Conservation (phyloP, 73 alveolate genomes). For the Symbiodinium pilosum region DNA sequence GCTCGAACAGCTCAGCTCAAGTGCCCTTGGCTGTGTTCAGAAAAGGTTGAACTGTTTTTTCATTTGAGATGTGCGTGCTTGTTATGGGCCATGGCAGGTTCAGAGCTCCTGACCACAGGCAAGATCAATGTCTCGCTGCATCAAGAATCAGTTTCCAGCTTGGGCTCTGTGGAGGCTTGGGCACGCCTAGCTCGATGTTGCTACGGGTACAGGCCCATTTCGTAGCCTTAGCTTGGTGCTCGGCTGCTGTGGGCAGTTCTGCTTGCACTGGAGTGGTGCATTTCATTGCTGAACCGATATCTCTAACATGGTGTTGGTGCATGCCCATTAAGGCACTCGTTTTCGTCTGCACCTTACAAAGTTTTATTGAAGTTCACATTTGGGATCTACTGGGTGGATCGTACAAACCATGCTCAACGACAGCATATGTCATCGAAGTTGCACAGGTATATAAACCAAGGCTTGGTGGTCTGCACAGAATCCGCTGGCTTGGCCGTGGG, state of each 20-base stretch:
- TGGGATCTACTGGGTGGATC: too few species aligned
- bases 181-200: not conserved
- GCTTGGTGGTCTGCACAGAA: not conserved
- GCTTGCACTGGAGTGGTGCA: not conserved
- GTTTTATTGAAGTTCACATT: too few species aligned
- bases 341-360: not conserved
- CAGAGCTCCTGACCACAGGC: slow-evolving; percentile 7
- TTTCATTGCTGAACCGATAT: not conserved
- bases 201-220: not conserved
- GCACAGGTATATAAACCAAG: too few species aligned
- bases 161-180: not conserved
- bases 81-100: not conserved
- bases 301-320: not conserved
- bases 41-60: too few species aligned
- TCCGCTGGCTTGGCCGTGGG: not conserved
- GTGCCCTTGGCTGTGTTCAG: not conserved
- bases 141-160: not conserved
- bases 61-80: too few species aligned
- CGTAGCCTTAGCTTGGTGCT: not conserved
- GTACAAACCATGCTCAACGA: too few species aligned
- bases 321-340: not conserved
- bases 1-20: slow-evolving; percentile 1
- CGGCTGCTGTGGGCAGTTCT: not conserved
- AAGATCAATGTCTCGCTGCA: not conserved
- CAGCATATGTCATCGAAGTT: too few species aligned